These are phyloP conservation scores for Gaultheria prostrata DNA, from an alignment of 148 eudicot species.

Conservation along the genomic window DNA sequence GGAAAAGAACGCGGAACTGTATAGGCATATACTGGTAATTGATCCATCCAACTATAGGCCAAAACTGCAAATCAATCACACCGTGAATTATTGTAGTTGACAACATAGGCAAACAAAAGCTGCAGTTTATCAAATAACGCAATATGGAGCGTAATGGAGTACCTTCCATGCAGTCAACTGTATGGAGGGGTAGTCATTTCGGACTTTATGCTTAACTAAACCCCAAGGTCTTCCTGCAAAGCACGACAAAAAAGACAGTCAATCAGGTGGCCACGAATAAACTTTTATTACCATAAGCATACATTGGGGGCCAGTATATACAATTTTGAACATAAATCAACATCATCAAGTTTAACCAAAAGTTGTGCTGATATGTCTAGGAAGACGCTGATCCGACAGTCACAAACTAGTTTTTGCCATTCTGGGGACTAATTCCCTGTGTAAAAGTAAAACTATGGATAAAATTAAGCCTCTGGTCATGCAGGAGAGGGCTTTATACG, in stretches of 20 bases:
- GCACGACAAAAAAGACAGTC: neutral
- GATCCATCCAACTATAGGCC: slow-evolving; percentile 59
- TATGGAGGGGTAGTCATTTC: slow-evolving; percentile 53
- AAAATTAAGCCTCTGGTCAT: neutral
- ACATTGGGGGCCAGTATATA: neutral
- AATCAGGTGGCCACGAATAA: neutral
- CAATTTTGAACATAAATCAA: neutral
- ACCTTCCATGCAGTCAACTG: slow-evolving; percentile 69
- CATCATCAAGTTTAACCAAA: neutral
- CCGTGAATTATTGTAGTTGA: neutral
- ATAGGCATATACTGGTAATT: slow-evolving; percentile 68
- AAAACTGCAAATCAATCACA: slow-evolving; percentile 36
- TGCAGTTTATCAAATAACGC: neutral
- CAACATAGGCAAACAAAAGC: neutral
- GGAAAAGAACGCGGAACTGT: slow-evolving; percentile 62
- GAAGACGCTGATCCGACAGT: neutral
- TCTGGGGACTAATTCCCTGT: neutral
- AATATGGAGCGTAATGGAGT: neutral
- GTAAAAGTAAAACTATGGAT: neutral
- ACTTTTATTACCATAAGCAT: neutral
- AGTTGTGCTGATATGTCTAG: neutral
- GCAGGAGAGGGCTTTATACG: neutral
- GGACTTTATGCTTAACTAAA: slow-evolving; percentile 44
- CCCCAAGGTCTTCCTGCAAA: slow-evolving; percentile 52
- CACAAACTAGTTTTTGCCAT: neutral